These are phyloP conservation scores for Fusarium chuoi DNA, from an alignment of 2,329 filamentous ascomycete genomes.

Conservation along the genomic window DNA sequence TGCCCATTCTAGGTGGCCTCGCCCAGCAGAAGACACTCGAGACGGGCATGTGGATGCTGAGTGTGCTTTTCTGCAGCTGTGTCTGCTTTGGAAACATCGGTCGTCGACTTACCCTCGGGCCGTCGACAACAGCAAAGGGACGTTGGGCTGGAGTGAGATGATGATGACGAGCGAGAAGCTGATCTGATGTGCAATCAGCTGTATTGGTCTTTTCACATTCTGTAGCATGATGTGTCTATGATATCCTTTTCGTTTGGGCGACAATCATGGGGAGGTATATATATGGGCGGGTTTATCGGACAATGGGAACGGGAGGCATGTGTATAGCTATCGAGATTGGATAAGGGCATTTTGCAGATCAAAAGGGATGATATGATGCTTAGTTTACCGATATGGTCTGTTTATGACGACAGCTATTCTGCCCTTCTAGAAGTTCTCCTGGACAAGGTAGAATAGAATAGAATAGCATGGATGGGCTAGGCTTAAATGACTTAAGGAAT, in stretches of 20 bases:
- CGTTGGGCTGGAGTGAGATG: constrained; percentile 58
- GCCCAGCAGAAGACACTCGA: constrained; percentile 73
- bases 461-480: not conserved
- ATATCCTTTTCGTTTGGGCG: constrained; percentile 1
- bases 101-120: constrained; percentile 73
- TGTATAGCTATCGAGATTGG: constrained; percentile 10
- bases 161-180: constrained; percentile 27
- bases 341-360: constrained; percentile 11
- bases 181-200: not conserved
- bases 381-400: constrained; percentile 3
- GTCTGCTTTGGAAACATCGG: constrained; percentile 98
- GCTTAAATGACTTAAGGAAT: not conserved
- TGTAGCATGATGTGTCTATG: constrained; percentile 15
- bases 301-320: not conserved
- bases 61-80: constrained; percentile 93
- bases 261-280: not conserved
- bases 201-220: not conserved
- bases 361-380: not conserved
- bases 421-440: not conserved
- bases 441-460: not conserved
- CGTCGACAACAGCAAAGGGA: constrained; percentile 53
- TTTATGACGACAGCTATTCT: constrained; percentile 5
- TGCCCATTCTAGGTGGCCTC: constrained; percentile 58
- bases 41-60: constrained; percentile 87
- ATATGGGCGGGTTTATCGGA: not conserved